Conservation (phyloP, 495 filamentous ascomycete genomes). For the Aspergillus indologenus region DNA sequence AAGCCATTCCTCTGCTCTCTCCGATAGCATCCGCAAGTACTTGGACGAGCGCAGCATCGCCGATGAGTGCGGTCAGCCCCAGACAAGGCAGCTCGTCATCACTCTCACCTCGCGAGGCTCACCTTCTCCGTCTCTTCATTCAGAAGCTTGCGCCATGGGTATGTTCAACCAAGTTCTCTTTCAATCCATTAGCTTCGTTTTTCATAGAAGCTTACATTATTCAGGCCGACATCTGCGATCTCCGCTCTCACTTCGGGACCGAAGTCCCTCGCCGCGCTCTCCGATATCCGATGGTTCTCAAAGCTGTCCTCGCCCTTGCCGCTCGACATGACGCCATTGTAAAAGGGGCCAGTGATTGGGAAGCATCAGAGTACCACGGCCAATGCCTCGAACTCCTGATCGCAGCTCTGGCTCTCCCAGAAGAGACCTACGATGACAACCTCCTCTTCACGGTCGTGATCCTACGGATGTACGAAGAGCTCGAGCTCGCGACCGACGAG, state of each 20-base stretch:
- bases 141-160: conserved; percentile 37
- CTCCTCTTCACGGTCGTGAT: conserved; percentile 38
- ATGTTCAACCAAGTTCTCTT: conserved; percentile 11
- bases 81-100: conserved; percentile 4
- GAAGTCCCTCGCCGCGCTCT: conserved; percentile 34
- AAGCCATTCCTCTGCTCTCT: conserved; percentile 7
- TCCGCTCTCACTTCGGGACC: conserved; percentile 34
- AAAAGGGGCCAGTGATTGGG: conserved; percentile 29
- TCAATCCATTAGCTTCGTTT: background rate
- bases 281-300: conserved; percentile 34
- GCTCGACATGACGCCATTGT: conserved; percentile 37
- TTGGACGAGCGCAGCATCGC: conserved; percentile 15
- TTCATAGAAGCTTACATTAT: background rate
- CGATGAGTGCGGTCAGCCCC: conserved; percentile 14
- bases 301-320: conserved; percentile 33
- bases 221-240: conserved; percentile 38
- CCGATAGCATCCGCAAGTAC: conserved; percentile 15
- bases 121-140: conserved; percentile 34
- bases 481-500: conserved; percentile 32
- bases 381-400: conserved; percentile 38
- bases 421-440: conserved; percentile 32
- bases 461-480: conserved; percentile 38
- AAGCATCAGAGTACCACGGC: conserved; percentile 38
- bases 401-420: conserved; percentile 27
- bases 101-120: conserved; percentile 33